These are phyloP conservation scores for Verticillium isaacii DNA, from an alignment of 2,329 filamentous ascomycete genomes.

Conservation along the genomic window DNA sequence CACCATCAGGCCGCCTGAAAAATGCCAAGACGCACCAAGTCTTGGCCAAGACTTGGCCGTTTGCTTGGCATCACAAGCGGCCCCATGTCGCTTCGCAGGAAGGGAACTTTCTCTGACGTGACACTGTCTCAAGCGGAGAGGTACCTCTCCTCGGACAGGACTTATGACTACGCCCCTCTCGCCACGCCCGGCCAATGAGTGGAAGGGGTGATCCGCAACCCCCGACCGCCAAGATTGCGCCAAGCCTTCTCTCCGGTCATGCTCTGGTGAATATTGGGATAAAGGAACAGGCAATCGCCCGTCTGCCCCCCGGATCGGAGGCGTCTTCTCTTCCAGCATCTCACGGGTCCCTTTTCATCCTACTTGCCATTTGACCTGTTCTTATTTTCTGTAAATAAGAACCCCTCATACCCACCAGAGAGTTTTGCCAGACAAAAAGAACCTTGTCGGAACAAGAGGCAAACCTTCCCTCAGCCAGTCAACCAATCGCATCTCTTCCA, in stretches of 20 bases:
- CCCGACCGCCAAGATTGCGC: constrained; percentile 4
- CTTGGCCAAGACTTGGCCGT: constrained; percentile 4
- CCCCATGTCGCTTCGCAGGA: background rate
- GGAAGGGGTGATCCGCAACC: background rate
- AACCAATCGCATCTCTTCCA: background rate
- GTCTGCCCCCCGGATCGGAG: background rate
- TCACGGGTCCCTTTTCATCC: background rate
- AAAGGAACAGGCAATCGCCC: constrained; percentile 2
- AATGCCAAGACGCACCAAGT: constrained; percentile 5
- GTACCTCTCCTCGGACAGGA: background rate
- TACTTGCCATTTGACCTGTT: background rate
- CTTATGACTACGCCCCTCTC: background rate
- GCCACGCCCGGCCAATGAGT: background rate
- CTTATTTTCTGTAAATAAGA: background rate
- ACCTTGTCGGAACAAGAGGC: background rate
- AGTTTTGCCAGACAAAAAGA: background rate
- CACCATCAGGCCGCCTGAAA: background rate
- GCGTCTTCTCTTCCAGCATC: background rate
- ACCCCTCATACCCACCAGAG: background rate
- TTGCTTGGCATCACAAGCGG: constrained; percentile 1
- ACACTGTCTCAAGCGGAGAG: rapidly evolving
- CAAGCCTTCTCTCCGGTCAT: constrained; percentile 2
- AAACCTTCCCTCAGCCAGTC: background rate
- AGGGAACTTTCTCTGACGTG: background rate
- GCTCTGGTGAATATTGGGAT: constrained; percentile 2